Percentiles rank a stretch among this genome's conserved stretches.
Conservation (phyloP, 768 basidiomycete species). For the Candolleomyces eurysporus region DNA sequence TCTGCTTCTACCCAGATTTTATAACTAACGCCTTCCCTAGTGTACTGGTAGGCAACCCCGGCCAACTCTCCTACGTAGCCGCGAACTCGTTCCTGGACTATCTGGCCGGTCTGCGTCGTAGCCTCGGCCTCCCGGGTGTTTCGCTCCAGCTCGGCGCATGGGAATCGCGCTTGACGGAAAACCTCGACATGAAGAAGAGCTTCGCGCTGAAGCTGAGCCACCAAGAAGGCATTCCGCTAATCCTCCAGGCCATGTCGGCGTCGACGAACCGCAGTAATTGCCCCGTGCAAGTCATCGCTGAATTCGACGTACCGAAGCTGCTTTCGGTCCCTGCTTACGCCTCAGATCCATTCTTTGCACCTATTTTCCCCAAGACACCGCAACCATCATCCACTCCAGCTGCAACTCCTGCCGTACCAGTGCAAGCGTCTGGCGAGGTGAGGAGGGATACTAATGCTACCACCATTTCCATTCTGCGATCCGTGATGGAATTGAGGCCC, state of each 20-base stretch:
- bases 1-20: not conserved
- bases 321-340: conserved; percentile 17
- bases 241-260: conserved; percentile 22
- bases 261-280: not conserved
- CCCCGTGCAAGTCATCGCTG: conserved; percentile 21
- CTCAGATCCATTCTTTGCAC: conserved; percentile 21
- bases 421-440: not conserved
- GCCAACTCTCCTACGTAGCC: conserved; percentile 26
- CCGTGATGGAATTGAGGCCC: conserved; percentile 24
- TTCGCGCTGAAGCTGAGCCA: conserved; percentile 20
- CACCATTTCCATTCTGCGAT: conserved; percentile 21
- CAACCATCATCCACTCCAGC: conserved; percentile 7
- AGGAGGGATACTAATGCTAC: conserved; percentile 17
- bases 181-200: conserved; percentile 20
- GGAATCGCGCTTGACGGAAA: conserved; percentile 24
- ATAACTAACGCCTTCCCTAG: conserved; percentile 11
- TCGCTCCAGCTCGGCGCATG: conserved; percentile 29
- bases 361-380: conserved; percentile 10
- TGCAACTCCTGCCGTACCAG: not conserved
- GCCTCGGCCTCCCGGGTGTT: conserved; percentile 23
- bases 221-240: conserved; percentile 17
- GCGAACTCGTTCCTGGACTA: conserved; percentile 30
- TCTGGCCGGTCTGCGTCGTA: conserved; percentile 25
- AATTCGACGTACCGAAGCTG: conserved; percentile 18
- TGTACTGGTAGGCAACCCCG: conserved; percentile 26